Conservation (phyloP, 352 stramenopile genomes). For the Elongisporangium undulatum region DNA sequence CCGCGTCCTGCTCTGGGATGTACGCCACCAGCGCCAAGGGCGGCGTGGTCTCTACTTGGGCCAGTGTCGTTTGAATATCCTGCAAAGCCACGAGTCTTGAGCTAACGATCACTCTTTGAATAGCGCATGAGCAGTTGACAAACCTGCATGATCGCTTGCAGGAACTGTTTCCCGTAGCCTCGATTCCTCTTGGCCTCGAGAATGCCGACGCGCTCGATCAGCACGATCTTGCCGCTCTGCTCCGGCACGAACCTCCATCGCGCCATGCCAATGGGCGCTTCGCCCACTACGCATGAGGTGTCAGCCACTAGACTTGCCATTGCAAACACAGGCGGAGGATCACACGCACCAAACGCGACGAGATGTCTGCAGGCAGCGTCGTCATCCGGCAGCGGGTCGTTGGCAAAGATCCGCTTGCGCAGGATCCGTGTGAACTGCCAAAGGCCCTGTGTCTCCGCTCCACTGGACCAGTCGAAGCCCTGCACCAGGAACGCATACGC, state of each 20-base stretch:
- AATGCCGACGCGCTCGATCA: constrained; percentile 61
- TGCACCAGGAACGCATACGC: constrained; percentile 46
- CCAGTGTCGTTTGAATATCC: constrained; percentile 44
- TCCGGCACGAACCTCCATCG: constrained; percentile 37
- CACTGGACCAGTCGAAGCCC: constrained; percentile 28
- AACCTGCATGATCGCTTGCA: constrained; percentile 52
- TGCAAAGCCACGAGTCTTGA: constrained; percentile 16
- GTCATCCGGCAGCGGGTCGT: constrained; percentile 14
- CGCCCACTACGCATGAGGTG: constrained; percentile 38
- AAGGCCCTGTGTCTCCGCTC: constrained; percentile 28
- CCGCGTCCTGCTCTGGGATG: constrained; percentile 34
- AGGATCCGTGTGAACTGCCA: constrained; percentile 57
- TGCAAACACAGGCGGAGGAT: not conserved
- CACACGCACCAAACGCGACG: constrained; percentile 53
- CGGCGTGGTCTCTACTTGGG: constrained; percentile 19
- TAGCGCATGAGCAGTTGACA: not conserved
- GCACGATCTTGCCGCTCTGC: constrained; percentile 36
- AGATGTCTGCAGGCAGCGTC: constrained; percentile 45
- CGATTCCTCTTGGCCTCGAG: constrained; percentile 43
- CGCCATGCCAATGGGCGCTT: constrained; percentile 56
- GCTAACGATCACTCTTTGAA: not conserved
- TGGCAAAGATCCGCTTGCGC: constrained; percentile 37
- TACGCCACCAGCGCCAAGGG: constrained; percentile 34
- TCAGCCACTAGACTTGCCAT: not conserved
- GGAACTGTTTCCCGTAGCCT: constrained; percentile 45